A percentile compares a stretch with the other conserved stretches of the same genome.
phyloP scores from a whole-genome alignment of 305 asterid species.

The Fraxinus baroniana region DNA sequence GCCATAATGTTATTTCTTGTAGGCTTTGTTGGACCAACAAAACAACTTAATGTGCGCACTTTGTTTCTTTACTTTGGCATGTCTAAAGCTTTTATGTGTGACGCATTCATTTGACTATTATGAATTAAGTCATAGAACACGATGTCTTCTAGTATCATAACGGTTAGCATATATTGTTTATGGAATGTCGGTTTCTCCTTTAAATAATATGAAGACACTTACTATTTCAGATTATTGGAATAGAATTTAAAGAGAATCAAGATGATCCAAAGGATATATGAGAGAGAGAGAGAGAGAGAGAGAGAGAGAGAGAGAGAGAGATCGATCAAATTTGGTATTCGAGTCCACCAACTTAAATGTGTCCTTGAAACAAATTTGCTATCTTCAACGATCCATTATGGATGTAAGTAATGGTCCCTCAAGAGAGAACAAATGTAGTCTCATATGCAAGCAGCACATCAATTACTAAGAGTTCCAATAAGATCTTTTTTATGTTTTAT shows the following conservation, averaged over 20 bases:
- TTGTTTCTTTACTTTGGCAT: neutral
- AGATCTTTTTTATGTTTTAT: neutral
- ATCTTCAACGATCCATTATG: neutral
- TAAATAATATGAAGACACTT: neutral
- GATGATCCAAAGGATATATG: neutral
- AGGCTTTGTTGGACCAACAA: neutral
- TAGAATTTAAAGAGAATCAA: neutral
- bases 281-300: no score
- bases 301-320: no score
- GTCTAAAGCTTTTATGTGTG: neutral
- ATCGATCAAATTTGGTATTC: neutral
- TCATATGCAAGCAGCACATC: neutral
- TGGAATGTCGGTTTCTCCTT: neutral
- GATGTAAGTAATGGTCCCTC: neutral
- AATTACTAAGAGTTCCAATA: no score
- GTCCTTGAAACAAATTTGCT: neutral
- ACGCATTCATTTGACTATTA: constrained; percentile 36
- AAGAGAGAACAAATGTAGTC: neutral
- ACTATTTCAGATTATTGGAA: neutral
- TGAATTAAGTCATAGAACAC: constrained; percentile 27
- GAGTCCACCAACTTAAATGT: neutral
- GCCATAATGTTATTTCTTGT: neutral
- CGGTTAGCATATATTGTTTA: neutral
- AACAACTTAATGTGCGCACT: neutral
- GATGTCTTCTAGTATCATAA: constrained; percentile 25